phyloP scores from a whole-genome alignment of 2,329 filamentous ascomycete species.

The Microcyclospora pomicola region DNA sequence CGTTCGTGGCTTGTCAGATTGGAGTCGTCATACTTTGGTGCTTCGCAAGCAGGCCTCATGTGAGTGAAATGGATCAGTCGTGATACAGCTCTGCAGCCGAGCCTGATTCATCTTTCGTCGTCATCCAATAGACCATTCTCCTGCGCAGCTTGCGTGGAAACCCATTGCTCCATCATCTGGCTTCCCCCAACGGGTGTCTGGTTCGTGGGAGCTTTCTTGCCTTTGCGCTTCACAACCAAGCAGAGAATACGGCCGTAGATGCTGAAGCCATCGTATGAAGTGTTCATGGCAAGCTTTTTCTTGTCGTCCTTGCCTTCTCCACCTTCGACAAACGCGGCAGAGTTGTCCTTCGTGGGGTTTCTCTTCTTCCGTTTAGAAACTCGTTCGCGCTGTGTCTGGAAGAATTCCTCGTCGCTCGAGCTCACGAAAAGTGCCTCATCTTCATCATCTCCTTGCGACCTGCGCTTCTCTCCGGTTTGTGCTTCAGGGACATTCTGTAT shows the following conservation, averaged over 20 bases:
- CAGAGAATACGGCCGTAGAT: conserved; percentile 91
- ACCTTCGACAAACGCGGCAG: conserved; percentile 12
- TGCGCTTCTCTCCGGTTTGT: conserved; percentile 13
- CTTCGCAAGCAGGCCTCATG: no score
- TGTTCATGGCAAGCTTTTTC: conserved; percentile 78
- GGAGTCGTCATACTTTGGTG: no score
- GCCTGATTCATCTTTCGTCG: conserved; percentile 6
- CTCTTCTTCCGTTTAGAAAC: conserved; percentile 11
- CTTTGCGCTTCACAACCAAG: conserved; percentile 68
- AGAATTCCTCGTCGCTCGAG: conserved; percentile 24
- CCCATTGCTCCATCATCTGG: conserved; percentile 28
- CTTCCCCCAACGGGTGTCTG: conserved; percentile 16
- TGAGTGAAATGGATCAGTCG: no score
- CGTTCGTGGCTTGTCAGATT: no score
- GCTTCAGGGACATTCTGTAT: conserved; percentile 45
- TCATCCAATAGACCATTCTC: conserved; percentile 20
- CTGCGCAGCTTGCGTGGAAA: conserved; percentile 24
- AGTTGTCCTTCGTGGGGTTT: conserved; percentile 7
- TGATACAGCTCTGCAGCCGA: no score
- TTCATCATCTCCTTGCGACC: conserved; percentile 11
- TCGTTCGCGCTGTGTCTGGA: conserved; percentile 18
- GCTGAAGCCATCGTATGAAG: conserved; percentile 86
- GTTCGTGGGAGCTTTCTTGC: conserved; percentile 26
- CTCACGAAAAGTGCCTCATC: conserved; percentile 23
- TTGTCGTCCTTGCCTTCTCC: conserved; percentile 48